A percentile compares a stretch with the other conserved stretches of the same genome.
These are phyloP conservation scores for Nothophytophthora sp. DNA, from an alignment of 352 stramenopile species.

Conservation along the genomic window DNA sequence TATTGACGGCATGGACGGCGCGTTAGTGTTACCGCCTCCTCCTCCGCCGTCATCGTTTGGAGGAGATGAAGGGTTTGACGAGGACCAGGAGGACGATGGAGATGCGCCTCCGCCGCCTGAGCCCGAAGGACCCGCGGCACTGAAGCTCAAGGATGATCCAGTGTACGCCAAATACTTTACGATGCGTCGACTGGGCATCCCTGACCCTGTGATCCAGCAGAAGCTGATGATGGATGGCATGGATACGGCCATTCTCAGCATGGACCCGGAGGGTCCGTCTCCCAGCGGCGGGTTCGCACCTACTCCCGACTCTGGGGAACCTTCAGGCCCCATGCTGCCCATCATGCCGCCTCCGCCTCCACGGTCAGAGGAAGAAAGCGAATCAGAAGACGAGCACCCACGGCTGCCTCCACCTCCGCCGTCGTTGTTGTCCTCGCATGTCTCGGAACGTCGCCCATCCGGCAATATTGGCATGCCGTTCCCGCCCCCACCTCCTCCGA, in stretches of 20 bases:
- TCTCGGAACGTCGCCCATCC: constrained; percentile 19
- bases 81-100: constrained; percentile 21
- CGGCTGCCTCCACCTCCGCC: constrained; percentile 33
- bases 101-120: no score
- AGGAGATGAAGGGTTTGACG: constrained; percentile 34
- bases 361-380: constrained; percentile 9
- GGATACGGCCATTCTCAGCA: constrained; percentile 65
- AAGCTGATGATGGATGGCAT: constrained; percentile 84
- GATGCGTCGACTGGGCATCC: constrained; percentile 75
- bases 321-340: constrained; percentile 31
- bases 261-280: constrained; percentile 80
- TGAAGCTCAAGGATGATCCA: constrained; percentile 87
- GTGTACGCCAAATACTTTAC: constrained; percentile 87
- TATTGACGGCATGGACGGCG: constrained; percentile 24
- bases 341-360: constrained; percentile 38
- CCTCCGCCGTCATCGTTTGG: constrained; percentile 28
- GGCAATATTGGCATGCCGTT: constrained; percentile 60
- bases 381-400: constrained; percentile 28
- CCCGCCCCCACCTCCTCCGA: constrained; percentile 36
- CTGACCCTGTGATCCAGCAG: constrained; percentile 71
- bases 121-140: constrained; percentile 32
- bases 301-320: constrained; percentile 24
- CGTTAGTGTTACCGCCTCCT: constrained; percentile 27
- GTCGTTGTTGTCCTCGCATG: constrained; percentile 22
- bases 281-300: constrained; percentile 47